Evolutionary conservation across 1,139 yeast genomes (phyloP).

Genomic region (Zygosaccharomyces pseudobailii): DNA sequence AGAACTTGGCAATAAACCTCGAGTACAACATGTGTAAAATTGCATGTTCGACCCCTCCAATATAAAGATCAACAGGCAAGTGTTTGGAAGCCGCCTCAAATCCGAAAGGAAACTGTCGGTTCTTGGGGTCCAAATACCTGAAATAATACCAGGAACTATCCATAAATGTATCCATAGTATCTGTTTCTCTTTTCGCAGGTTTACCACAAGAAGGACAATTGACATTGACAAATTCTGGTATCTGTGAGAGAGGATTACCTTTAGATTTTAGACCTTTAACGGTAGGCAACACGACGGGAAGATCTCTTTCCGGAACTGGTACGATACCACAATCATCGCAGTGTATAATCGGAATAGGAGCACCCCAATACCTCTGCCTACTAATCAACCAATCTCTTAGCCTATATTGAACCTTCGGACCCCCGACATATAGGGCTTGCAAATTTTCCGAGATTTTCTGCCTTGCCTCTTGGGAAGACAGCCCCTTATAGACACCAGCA

Average conservation of each 20-base stretch:
- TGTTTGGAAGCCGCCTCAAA: slow-evolving; percentile 46
- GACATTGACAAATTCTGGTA: slow-evolving; percentile 66
- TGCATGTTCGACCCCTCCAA: slow-evolving; percentile 97
- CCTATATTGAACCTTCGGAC: slow-evolving; percentile 49
- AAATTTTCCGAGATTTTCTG: slow-evolving; percentile 43
- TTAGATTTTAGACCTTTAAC: slow-evolving; percentile 46
- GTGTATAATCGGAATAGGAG: slow-evolving; percentile 92
- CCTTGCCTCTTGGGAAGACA: slow-evolving; percentile 50
- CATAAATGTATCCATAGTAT: slow-evolving; percentile 97
- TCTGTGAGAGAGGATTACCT: slow-evolving; percentile 68
- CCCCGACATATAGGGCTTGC: slow-evolving; percentile 41
- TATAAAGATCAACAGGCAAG: slow-evolving; percentile 84
- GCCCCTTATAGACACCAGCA: slow-evolving; percentile 51
- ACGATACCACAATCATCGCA: slow-evolving; percentile 83
- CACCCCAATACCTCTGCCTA: slow-evolving; percentile 97
- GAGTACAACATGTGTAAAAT: slow-evolving; percentile 83
- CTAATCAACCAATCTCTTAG: slow-evolving; percentile 91
- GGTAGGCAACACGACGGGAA: slow-evolving; percentile 77
- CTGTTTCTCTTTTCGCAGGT: slow-evolving; percentile 83
- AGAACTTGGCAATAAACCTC: slow-evolving; percentile 76
- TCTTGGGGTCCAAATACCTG: slow-evolving; percentile 73
- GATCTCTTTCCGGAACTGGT: slow-evolving; percentile 78
- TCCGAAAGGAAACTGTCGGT: slow-evolving; percentile 49
- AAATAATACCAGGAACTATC: slow-evolving; percentile 96
- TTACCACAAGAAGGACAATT: slow-evolving; percentile 78